Percentiles rank a stretch among this genome's conserved stretches.
Evolutionary conservation across 2,329 filamentous ascomycete species (phyloP).

Genomic region (Capronia americana): DNA sequence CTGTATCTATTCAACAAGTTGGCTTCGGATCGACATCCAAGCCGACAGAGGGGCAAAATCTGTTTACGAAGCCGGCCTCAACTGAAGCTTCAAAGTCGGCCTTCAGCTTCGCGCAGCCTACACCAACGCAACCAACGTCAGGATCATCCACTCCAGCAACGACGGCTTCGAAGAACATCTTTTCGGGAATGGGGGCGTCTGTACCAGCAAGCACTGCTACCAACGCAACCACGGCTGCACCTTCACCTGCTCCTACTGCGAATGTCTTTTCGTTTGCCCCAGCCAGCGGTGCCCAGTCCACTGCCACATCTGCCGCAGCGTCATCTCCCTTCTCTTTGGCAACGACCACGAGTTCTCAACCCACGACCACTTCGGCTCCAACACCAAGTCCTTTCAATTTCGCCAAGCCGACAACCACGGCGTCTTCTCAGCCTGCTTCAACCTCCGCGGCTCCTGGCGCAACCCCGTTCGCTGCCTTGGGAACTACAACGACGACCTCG

Average conservation of each 20-base stretch:
- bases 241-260: slow-evolving; percentile 37
- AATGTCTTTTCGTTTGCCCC: slow-evolving; percentile 41
- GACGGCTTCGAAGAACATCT: slow-evolving; percentile 34
- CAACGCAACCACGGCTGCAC: slow-evolving; percentile 43
- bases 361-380: slow-evolving; percentile 43
- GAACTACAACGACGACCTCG: slow-evolving; percentile 19
- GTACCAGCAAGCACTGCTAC: slow-evolving; percentile 41
- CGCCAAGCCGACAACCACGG: slow-evolving; percentile 27
- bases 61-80: slow-evolving; percentile 30
- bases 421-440: slow-evolving; percentile 29
- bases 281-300: slow-evolving; percentile 29
- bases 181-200: slow-evolving; percentile 36
- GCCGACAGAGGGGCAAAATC: slow-evolving; percentile 4
- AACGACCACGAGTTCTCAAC: slow-evolving; percentile 43
- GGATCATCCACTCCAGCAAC: slow-evolving; percentile 24
- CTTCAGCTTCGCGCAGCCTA: slow-evolving; percentile 21
- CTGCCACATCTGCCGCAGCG: slow-evolving; percentile 36
- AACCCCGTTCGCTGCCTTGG: slow-evolving; percentile 27
- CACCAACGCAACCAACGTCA: slow-evolving; percentile 27
- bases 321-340: slow-evolving; percentile 39
- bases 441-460: slow-evolving; percentile 17
- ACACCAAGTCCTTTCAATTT: slow-evolving; percentile 12
- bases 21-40: slow-evolving; percentile 27
- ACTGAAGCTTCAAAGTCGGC: slow-evolving; percentile 26
- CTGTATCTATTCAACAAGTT: slow-evolving; percentile 1